phyloP scores from a whole-genome alignment of 257 asterid genomes.

The Phtheirospermum japonicum region DNA sequence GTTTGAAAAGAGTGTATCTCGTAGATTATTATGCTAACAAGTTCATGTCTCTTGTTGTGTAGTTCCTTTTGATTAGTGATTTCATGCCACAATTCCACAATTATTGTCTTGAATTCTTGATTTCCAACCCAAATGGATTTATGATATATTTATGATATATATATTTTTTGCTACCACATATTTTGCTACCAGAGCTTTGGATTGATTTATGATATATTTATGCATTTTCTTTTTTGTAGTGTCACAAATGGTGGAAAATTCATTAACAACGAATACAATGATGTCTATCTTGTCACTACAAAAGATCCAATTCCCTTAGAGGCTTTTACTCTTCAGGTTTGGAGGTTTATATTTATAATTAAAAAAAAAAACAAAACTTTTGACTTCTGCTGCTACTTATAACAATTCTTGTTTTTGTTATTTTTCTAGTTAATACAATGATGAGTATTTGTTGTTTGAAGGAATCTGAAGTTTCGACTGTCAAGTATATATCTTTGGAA shows the following conservation, averaged over 20 bases:
- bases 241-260: conserved; percentile 65
- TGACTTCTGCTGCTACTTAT: conserved; percentile 13
- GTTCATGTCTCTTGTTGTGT: no score
- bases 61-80: no score
- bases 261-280: conserved; percentile 87
- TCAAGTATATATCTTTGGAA: conserved; percentile 70
- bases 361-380: neutral
- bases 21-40: no score
- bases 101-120: no score
- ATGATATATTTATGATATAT: no score
- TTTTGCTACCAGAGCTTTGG: neutral
- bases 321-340: conserved; percentile 96
- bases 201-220: conserved; percentile 7
- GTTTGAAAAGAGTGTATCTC: no score
- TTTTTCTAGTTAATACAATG: neutral
- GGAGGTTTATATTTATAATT: conserved; percentile 27
- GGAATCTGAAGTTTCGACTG: conserved; percentile 99
- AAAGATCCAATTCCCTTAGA: conserved; percentile 87
- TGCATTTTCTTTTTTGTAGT: conserved; percentile 47
- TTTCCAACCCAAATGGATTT: no score
- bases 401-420: neutral
- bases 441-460: conserved; percentile 34
- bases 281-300: conserved; percentile 91
- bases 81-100: no score
- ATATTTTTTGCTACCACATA: no score